Percentiles rank a stretch among this genome's conserved stretches.
Conservation (phyloP, 257 asterid species). For the Apocynum venetum region DNA sequence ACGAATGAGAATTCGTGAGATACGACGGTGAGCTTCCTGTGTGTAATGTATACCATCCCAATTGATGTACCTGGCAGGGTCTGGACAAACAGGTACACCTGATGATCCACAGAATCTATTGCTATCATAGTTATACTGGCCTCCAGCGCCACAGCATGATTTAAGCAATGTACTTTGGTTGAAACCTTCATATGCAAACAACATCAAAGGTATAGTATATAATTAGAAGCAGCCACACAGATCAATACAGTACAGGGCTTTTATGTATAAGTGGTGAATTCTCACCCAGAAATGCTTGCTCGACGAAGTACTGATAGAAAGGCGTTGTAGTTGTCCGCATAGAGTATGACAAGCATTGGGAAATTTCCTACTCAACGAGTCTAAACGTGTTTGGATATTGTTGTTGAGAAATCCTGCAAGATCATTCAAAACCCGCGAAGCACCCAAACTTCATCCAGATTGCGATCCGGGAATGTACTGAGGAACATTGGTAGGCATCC, state of each 20-base stretch:
- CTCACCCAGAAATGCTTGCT: slow-evolving; percentile 1
- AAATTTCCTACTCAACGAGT: slow-evolving; percentile 5
- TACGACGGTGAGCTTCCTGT: slow-evolving; percentile 12
- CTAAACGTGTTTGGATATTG: background rate
- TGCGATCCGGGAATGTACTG: background rate
- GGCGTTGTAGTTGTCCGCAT: slow-evolving; percentile 15
- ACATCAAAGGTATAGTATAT: background rate
- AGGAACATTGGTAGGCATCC: slow-evolving; percentile 10
- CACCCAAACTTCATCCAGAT: slow-evolving; percentile 20
- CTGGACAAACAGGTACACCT: slow-evolving; percentile 6
- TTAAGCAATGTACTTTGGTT: background rate
- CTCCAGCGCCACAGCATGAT: slow-evolving; percentile 25
- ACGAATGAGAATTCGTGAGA: slow-evolving; percentile 1
- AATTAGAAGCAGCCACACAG: background rate
- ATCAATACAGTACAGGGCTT: background rate
- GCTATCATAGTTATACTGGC: background rate
- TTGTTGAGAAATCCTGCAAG: background rate
- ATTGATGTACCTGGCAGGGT: slow-evolving; percentile 14
- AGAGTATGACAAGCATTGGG: slow-evolving; percentile 15
- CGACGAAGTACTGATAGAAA: slow-evolving; percentile 4
- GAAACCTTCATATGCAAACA: slow-evolving; percentile 17
- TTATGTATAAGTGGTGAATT: background rate
- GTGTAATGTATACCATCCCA: slow-evolving; percentile 29
- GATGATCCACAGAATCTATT: slow-evolving; percentile 15
- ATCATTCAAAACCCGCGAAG: slow-evolving; percentile 8